These are phyloP conservation scores for Cetradonia linearis DNA, from an alignment of 495 filamentous ascomycete genomes.

Conservation along the genomic window DNA sequence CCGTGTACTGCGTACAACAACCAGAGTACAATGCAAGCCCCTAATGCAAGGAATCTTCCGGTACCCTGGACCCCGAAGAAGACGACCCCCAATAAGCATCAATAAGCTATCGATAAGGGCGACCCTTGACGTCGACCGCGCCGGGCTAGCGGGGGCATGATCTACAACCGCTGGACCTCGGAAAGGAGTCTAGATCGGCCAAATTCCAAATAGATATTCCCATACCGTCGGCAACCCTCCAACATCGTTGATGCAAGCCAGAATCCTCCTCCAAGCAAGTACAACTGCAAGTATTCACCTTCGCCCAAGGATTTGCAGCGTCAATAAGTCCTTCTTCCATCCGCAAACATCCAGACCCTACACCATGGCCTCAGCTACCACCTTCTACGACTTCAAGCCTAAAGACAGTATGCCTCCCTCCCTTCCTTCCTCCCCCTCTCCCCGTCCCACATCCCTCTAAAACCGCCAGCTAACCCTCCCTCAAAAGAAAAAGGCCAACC, in stretches of 20 bases:
- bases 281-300: not conserved
- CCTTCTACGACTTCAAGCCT: conserved; percentile 85
- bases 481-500: conserved; percentile 61
- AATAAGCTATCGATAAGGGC: not conserved
- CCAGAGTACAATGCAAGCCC: not conserved
- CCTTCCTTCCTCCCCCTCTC: not conserved
- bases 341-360: not conserved
- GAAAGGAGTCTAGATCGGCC: not conserved
- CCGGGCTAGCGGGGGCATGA: not conserved
- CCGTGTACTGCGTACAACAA: too few relatives aligned
- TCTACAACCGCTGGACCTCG: not conserved
- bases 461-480: conserved; percentile 16
- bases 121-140: not conserved
- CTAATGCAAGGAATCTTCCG: not conserved
- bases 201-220: not conserved
- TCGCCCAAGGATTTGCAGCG: not conserved
- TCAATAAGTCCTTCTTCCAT: not conserved
- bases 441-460: conserved; percentile 4
- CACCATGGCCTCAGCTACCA: conserved; percentile 79
- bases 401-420: conserved; percentile 51
- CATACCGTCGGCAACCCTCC: not conserved
- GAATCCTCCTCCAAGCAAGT: not conserved
- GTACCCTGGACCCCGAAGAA: not conserved
- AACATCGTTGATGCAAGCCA: conserved; percentile 4
- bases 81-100: not conserved